Evolutionary conservation across 2,329 filamentous ascomycete genomes (phyloP).

Genomic region (Aschersonia sp.): DNA sequence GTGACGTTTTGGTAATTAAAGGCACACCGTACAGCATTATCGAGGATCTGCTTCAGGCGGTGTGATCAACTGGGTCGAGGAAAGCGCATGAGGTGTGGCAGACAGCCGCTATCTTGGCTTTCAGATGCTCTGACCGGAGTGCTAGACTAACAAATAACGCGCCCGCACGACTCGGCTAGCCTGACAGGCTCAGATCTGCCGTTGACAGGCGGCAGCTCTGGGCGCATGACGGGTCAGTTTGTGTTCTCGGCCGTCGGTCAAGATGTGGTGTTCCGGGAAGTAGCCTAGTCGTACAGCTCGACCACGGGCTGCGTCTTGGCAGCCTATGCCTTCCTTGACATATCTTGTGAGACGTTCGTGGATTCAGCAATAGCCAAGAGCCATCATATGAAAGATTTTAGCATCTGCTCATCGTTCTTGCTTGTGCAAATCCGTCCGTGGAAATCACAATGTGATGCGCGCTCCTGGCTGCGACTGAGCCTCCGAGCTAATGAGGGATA

Average conservation of each 20-base stretch:
- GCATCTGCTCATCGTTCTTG: not conserved
- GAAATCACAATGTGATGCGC: not conserved
- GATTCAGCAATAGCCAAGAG: not conserved
- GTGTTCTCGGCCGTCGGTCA: not conserved
- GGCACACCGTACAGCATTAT: not conserved
- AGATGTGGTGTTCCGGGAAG: not conserved
- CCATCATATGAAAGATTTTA: not conserved
- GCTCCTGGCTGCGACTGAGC: slow-evolving; percentile 1
- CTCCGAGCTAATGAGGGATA: not conserved
- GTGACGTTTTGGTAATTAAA: not conserved
- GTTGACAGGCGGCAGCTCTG: not conserved
- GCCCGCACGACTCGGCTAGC: too few species aligned
- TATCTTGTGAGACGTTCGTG: too few species aligned
- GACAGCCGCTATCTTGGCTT: too few species aligned
- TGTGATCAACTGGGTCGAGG: not conserved
- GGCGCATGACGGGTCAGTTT: not conserved
- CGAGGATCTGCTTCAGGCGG: not conserved
- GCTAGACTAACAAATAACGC: too few species aligned
- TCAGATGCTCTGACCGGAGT: too few species aligned
- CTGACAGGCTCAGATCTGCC: not conserved
- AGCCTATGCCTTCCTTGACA: not conserved
- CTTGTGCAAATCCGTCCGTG: not conserved
- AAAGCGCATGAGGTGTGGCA: not conserved
- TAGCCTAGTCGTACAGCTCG: not conserved
- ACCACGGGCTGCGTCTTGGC: not conserved